Evolutionary conservation across 2,329 filamentous ascomycete species (phyloP), one percentile per base, ranked within the genome.

Genomic region (Talaromyces sp.): DNA sequence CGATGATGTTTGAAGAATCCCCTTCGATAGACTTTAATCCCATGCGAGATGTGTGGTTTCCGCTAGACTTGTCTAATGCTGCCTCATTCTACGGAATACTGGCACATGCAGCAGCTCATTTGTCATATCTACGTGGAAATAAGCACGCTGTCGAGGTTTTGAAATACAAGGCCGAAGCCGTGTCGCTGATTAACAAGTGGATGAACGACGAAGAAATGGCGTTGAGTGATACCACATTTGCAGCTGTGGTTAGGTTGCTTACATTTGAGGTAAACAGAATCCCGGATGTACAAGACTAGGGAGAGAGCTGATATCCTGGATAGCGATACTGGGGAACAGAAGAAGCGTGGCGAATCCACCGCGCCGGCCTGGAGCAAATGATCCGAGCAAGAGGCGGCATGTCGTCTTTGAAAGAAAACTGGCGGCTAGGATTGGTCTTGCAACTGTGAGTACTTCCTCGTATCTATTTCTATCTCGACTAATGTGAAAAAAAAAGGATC

Each of bases 31-130:
- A 50, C 23, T 63, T 63, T 16, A 61, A 57, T 27, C 61, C 61
- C n/a, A 61, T 61, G 58, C 58, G 61, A 5, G 61, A 63, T 42
- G 59, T 63, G 5, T 63, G 61, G 61, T 57, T 63, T 34, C 61
- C 61, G 5, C 44, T 63, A 7, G 61, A 63, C n/a, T 18, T 63
- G 5, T 63, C 61, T 8, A 63, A 63, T 50, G 53, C 61, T 3
- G 61, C 58, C 23, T 63, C 61, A n/a, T 63, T 63, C 50, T 57
- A 63, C 28, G 61, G 58, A 12, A 61, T 63, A 23, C 33, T 63
- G 28, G 61, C 61, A 16, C 61, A 63, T 44, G 23, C 61, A 4
- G 61, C 61, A 5, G 61, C 61, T 7, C 61, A 63, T 57, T 27
- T 63, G 14, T 59, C 54, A 5, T 61, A 61, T 40, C 44, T 63